Percentiles rank a stretch among this genome's conserved stretches.
These are phyloP conservation scores for Athelia sp. DNA, from an alignment of 1,284 basidiomycete genomes.

Conservation along the genomic window DNA sequence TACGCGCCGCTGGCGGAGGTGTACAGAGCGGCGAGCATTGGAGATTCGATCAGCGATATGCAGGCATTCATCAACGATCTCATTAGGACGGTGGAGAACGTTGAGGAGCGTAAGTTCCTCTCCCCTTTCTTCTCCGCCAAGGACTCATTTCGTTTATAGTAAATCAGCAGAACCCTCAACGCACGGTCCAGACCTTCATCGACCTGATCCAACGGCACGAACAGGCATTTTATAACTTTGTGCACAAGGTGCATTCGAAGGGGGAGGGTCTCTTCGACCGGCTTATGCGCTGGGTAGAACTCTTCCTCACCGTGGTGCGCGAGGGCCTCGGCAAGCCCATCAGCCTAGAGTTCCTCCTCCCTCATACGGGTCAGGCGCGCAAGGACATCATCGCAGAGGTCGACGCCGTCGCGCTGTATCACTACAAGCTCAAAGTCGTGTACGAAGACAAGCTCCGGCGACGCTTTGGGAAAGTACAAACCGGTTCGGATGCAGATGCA, in stretches of 20 bases:
- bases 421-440: conserved; percentile 87
- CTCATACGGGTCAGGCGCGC: conserved; percentile 73
- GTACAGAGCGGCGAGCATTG: conserved; percentile 96
- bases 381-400: conserved; percentile 77
- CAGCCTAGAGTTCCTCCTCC: conserved; percentile 84
- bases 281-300: conserved; percentile 96
- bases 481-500: conserved; percentile 46
- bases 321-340: conserved; percentile 77
- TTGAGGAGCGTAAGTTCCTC: conserved; percentile 77
- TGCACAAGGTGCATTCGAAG: conserved; percentile 98
- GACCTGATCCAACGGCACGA: conserved; percentile 93
- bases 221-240: conserved; percentile 93
- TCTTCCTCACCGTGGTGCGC: conserved; percentile 89
- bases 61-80: conserved; percentile 96
- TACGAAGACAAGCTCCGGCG: conserved; percentile 86
- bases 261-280: conserved; percentile 92
- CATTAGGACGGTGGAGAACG: conserved; percentile 89
- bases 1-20: conserved; percentile 98
- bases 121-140: background rate
- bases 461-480: conserved; percentile 65
- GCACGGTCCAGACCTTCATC: conserved; percentile 92
- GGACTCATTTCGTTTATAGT: conserved; percentile 38
- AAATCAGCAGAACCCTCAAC: conserved; percentile 77
- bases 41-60: conserved; percentile 88
- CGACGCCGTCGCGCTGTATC: conserved; percentile 83